Evolutionary conservation across 495 filamentous ascomycete species (phyloP), one percentile per base, ranked within the genome.

Genomic region (Sordaria brevicollis): DNA sequence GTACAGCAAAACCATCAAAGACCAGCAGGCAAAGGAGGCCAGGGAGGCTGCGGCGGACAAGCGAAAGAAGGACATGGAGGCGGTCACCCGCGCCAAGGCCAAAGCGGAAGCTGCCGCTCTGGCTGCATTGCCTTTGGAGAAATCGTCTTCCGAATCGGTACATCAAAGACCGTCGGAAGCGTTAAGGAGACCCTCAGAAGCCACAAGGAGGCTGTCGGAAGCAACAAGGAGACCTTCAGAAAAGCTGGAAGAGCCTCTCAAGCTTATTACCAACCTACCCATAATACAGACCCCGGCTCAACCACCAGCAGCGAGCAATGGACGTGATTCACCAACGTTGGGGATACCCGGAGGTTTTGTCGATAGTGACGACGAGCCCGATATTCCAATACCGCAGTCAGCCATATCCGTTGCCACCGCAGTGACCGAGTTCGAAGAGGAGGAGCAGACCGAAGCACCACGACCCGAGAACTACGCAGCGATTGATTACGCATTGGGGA

Each of bases 1-100:
- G 1, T 92, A 94, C 72, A 93, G 89, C 65, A 89, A 89, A 68
- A 91, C 89, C 25, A 87, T 93, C 54, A 86, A 89, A 71, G 89
- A 91, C 74, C 89, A 81, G 74, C 87, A 92, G 74, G 84, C 85
- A 70, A 86, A 83, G 69, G 85, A 89, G 78, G 84, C 80, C 69
- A 80, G 80, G 68, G 76, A 77, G 69, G 78, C 72, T 15, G 80
- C 78, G n/a, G 81, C 82, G 37, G 78, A 83, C 37, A 79, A 73
- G 71, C 83, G 74, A 68, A 78, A 73, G 70, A 83, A 77, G 79
- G 80, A 78, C 35, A 36, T 77, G 69, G 82, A 82, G 29, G 75
- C 78, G n/a, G 79, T 82, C 68, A 80, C 73, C 29, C 73, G 65
- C 25, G 73, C 74, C 11, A 74, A 81, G 49, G 69, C 74, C 11